Conservation (phyloP, 345 rosid genomes). For the Noccaea bulbosa region DNA sequence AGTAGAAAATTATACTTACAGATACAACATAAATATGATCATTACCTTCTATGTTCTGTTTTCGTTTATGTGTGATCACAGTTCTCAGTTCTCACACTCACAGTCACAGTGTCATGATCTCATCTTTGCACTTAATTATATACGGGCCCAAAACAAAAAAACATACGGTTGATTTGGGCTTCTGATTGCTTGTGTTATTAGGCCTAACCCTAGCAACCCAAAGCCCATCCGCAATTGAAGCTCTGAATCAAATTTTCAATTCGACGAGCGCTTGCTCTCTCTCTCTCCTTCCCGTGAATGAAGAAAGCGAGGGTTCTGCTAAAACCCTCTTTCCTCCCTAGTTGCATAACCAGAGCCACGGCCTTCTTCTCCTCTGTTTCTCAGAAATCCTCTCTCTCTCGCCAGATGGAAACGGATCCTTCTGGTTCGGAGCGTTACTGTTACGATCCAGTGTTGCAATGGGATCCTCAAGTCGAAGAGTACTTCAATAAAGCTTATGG, state of each 20-base stretch:
- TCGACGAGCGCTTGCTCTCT: too few species aligned
- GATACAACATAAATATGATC: not conserved
- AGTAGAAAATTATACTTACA: not conserved
- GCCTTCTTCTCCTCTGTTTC: conserved; percentile 43
- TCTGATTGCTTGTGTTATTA: not conserved
- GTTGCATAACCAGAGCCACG: conserved; percentile 24
- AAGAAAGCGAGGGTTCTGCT: conserved; percentile 62
- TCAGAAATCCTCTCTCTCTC: conserved; percentile 8
- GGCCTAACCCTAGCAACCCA: not conserved
- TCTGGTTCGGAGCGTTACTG: conserved; percentile 70
- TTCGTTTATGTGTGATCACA: not conserved
- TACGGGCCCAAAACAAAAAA: not conserved
- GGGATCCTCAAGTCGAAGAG: conserved; percentile 84
- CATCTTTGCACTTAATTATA: not conserved
- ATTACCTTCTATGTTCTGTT: too few species aligned
- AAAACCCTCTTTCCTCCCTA: conserved; percentile 38
- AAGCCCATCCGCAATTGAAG: conserved; percentile 39
- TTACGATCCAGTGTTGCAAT: conserved; percentile 69
- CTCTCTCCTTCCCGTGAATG: conserved; percentile 46
- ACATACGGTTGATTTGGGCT: not conserved
- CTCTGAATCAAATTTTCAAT: not conserved
- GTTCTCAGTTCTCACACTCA: too few species aligned
- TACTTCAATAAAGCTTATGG: conserved; percentile 89
- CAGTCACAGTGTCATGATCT: too few species aligned
- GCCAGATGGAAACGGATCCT: conserved; percentile 54